A percentile compares a stretch with the other conserved stretches of the same genome.
Evolutionary conservation across 768 basidiomycete species (phyloP).

Genomic region (Leucocoprinus leucothites): DNA sequence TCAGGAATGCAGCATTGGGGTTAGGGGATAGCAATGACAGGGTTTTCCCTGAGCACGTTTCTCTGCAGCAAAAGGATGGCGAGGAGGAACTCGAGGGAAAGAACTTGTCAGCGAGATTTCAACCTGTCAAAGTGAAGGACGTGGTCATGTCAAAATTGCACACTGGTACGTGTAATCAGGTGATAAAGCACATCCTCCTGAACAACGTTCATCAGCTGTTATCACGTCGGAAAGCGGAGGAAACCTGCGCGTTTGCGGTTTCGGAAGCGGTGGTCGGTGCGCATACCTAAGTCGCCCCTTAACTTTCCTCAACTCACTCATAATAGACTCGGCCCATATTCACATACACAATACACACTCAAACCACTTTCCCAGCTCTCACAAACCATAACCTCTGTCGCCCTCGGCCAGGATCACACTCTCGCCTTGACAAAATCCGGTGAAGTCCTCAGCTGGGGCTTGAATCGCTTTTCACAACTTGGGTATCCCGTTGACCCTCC

Average conservation of each 20-base stretch:
- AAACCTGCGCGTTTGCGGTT: constrained; percentile 86
- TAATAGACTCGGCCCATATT: constrained; percentile 65
- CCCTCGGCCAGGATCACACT: constrained; percentile 93
- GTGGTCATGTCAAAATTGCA: constrained; percentile 87
- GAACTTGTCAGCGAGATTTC: constrained; percentile 48
- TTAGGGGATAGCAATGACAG: constrained; percentile 79
- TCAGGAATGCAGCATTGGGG: constrained; percentile 89
- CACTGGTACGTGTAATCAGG: constrained; percentile 49
- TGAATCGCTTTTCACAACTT: constrained; percentile 86
- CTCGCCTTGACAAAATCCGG: constrained; percentile 78
- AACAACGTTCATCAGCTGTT: constrained; percentile 35
- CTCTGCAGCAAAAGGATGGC: constrained; percentile 40
- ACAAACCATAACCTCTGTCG: constrained; percentile 60
- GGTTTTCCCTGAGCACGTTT: constrained; percentile 71
- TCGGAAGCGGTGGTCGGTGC: constrained; percentile 82
- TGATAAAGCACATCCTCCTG: background rate
- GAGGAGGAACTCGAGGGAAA: constrained; percentile 19
- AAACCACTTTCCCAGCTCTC: constrained; percentile 57
- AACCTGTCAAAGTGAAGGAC: constrained; percentile 58
- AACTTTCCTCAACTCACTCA: background rate
- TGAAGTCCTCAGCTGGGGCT: constrained; percentile 87
- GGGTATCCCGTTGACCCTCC: constrained; percentile 76
- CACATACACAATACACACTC: constrained; percentile 78
- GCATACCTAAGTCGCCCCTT: constrained; percentile 16
- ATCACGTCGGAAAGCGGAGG: constrained; percentile 71